Evolutionary conservation across 495 filamentous ascomycete species (phyloP), one percentile per base, ranked within the genome.

Genomic region (Podospora australis): DNA sequence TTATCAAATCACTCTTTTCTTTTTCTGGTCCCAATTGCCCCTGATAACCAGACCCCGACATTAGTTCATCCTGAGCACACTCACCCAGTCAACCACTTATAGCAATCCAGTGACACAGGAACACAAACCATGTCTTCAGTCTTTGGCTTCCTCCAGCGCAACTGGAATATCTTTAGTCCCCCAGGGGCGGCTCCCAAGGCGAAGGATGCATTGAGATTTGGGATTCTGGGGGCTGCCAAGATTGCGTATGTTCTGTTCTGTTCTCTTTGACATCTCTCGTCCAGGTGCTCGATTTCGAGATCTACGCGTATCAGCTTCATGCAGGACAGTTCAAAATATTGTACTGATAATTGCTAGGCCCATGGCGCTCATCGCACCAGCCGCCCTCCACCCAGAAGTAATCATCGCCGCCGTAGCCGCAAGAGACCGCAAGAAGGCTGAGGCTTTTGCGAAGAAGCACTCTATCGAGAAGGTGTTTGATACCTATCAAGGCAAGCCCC

Each of bases 341-440:
- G 29, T 46, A 23, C 49, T 53, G n/a, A n/a, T n/a, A n/a, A n/a
- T n/a, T n/a, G n/a, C 14, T 44, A 83, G 80, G 6, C 74, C 77
- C 1, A n/a, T 59, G 1, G 65, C 78, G 8, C 45, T 86, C 9
- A 78, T 84, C 28, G 52, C 44, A n/a, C 78, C 82, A 0, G 78
- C 81, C 6, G 73, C 65, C 42, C 67, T 68, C 6, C 81, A 85
- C 53, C 68, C 80, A 0, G 80, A 81, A 38, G 76, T 82, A 23
- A 67, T 80, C 17, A 49, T 87, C 26, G 68, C 69, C 1, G 75
- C 75, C 1, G 72, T 87, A 0, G 78, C 82, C 5, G 77, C 81
- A 5, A 69, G 80, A n/a, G 74, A 82, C 50, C 53, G 44, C 10
- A 58, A 59, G 6, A 75, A 68, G 45, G 82, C 81, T 0, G 57